Evolutionary conservation across 2,329 filamentous ascomycete genomes (phyloP).

Genomic region (Monosporascus sp.): DNA sequence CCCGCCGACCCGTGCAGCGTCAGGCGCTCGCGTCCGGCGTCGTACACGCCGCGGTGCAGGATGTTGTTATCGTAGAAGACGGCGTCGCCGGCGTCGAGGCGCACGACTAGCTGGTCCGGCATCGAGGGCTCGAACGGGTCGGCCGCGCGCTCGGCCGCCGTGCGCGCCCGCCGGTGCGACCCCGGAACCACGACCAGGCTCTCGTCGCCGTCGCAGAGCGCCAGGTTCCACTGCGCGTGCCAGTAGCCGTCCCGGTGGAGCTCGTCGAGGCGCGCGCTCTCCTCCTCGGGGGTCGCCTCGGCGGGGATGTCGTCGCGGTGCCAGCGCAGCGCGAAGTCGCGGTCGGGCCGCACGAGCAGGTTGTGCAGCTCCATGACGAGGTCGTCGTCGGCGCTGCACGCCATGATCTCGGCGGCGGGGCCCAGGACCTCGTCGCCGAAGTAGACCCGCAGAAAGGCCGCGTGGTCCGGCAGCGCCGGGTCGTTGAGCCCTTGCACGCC

Average conservation of each 20-base stretch:
- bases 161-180: slow-evolving; percentile 67
- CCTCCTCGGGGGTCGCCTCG: slow-evolving; percentile 61
- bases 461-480: slow-evolving; percentile 59
- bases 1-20: slow-evolving; percentile 72
- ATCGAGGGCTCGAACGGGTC: slow-evolving; percentile 58
- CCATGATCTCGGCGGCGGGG: slow-evolving; percentile 62
- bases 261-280: slow-evolving; percentile 53
- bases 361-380: slow-evolving; percentile 88
- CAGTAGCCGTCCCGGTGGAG: slow-evolving; percentile 43
- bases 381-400: slow-evolving; percentile 26
- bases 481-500: slow-evolving; percentile 83
- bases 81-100: slow-evolving; percentile 68
- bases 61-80: slow-evolving; percentile 93
- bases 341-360: slow-evolving; percentile 69
- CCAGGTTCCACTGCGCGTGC: slow-evolving; percentile 85
- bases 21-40: slow-evolving; percentile 53
- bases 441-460: slow-evolving; percentile 63
- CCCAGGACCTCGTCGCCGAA: slow-evolving; percentile 62
- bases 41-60: slow-evolving; percentile 67
- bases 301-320: slow-evolving; percentile 78
- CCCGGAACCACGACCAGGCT: slow-evolving; percentile 74
- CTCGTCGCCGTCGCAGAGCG: slow-evolving; percentile 65
- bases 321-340: slow-evolving; percentile 73
- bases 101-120: slow-evolving; percentile 61
- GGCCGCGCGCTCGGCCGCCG: slow-evolving; percentile 62